Evolutionary conservation across 176 grass and related monocot genomes (phyloP), one percentile per base, ranked within the genome.

Genomic region (Areca catechu): DNA sequence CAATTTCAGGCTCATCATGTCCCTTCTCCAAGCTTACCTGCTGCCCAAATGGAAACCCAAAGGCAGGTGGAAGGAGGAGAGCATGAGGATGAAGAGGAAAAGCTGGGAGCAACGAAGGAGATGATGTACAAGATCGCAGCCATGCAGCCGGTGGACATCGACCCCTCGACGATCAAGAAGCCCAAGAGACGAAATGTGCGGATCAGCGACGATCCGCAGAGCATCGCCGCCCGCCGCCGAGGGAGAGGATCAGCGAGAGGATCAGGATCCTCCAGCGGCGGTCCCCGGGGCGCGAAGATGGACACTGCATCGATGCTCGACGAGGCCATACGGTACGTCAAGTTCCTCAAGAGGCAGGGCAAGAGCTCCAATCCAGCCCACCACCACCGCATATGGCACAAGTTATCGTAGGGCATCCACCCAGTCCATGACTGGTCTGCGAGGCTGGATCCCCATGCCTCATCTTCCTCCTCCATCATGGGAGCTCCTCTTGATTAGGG

Each of bases 101-200:
- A 67, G 61, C 68, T 95, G 2, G 85, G 89, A 22, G 85, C 82
- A 30, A 89, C 89, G 89, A 95, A 95, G 79, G 89, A 95, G 81
- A 95, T 95, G 85, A 95, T 95, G 89, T 95, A 95, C 85, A 71
- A 77, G 74, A 95, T 95, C 55, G 82, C 89, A 0, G 82, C 89
- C 15, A 95, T 95, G 89, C 89, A 95, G 74, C 85, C 89, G 9
- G 85, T 95, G 30, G 82, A 95, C 62, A 80, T 95, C 64, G 89
- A 95, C 69, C 89, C 89, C n/a, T 74, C 85, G 4, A 95, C 89
- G 18, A 78, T 95, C 57, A 95, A 85, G 62, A 95, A 75, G 70
- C 82, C 89, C 0, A 80, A 83, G 56, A 73, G 85, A 62, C 81
- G 89, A 16, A 95, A 95, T 76, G 89, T 95, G 15, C 85, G 85